Conservation (phyloP, 176 grass and related monocot genomes). For the Carex pumila region DNA sequence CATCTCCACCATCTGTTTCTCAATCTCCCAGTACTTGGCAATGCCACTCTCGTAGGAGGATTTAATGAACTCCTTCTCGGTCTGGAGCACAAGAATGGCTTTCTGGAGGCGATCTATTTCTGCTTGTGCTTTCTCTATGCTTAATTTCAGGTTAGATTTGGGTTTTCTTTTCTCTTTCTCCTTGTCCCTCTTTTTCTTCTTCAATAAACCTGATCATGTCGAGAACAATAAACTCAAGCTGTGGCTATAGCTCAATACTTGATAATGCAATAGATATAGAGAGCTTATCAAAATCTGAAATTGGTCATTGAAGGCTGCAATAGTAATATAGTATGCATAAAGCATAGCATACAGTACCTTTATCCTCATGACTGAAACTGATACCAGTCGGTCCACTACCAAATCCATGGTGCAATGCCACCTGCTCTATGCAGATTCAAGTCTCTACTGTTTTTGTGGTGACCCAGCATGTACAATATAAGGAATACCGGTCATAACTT, state of each 20-base stretch:
- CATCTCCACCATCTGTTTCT: conserved; percentile 56
- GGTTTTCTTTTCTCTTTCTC: conserved; percentile 2
- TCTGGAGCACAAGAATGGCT: conserved; percentile 71
- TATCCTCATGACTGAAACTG: neutral
- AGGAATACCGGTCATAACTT: neutral
- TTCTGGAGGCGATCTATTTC: conserved; percentile 69
- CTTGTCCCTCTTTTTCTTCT: conserved; percentile 29
- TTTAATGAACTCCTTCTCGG: conserved; percentile 68
- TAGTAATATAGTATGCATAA: neutral
- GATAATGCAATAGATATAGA: neutral
- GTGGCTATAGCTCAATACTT: neutral
- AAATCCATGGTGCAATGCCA: neutral
- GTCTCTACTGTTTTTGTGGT: neutral
- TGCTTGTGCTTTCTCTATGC: conserved; percentile 29
- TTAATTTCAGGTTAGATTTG: conserved; percentile 7
- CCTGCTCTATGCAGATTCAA: neutral
- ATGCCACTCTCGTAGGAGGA: conserved; percentile 65
- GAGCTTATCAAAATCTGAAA: neutral
- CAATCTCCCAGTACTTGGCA: conserved; percentile 57
- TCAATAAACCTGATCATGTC: conserved; percentile 17
- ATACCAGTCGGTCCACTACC: neutral
- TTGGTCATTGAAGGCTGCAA: neutral
- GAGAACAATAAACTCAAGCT: neutral
- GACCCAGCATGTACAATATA: neutral
- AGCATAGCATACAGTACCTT: neutral